Percentiles rank a stretch among this genome's conserved stretches.
Evolutionary conservation across 2,329 filamentous ascomycete species (phyloP).

Genomic region (Cladophialophora bantiana): DNA sequence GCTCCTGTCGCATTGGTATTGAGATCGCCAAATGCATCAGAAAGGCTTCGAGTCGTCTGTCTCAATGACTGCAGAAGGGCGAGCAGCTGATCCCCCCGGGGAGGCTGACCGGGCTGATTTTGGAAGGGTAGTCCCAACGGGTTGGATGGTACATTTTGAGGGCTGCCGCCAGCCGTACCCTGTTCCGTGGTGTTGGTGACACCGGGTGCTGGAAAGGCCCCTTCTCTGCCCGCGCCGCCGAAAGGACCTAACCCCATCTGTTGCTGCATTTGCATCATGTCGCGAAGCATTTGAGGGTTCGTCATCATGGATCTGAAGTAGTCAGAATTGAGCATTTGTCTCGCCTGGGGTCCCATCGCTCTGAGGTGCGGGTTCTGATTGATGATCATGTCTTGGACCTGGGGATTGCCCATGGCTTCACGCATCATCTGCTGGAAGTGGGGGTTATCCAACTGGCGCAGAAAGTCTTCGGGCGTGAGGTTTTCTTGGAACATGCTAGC

Average conservation of each 20-base stretch:
- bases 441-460: constrained; percentile 86
- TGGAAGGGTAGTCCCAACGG: neutral
- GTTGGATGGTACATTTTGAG: constrained; percentile 5
- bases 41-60: neutral
- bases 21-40: neutral
- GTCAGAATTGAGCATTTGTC: constrained; percentile 86
- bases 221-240: constrained; percentile 59
- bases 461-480: constrained; percentile 79
- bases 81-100: constrained; percentile 46
- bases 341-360: constrained; percentile 73
- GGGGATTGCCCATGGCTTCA: constrained; percentile 94
- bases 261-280: constrained; percentile 82
- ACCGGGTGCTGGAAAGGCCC: constrained; percentile 85
- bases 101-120: neutral
- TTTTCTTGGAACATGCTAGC: constrained; percentile 92
- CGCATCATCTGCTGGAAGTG: constrained; percentile 87
- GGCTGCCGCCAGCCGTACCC: neutral
- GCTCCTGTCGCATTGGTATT: constrained; percentile 49
- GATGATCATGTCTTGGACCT: constrained; percentile 93
- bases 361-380: constrained; percentile 84
- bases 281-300: constrained; percentile 82
- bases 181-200: constrained; percentile 78
- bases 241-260: constrained; percentile 61
- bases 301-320: constrained; percentile 92
- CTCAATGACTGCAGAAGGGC: constrained; percentile 5